These are phyloP conservation scores for Hyphochytrium catenoides DNA, from an alignment of 352 stramenopile species.

Conservation along the genomic window DNA sequence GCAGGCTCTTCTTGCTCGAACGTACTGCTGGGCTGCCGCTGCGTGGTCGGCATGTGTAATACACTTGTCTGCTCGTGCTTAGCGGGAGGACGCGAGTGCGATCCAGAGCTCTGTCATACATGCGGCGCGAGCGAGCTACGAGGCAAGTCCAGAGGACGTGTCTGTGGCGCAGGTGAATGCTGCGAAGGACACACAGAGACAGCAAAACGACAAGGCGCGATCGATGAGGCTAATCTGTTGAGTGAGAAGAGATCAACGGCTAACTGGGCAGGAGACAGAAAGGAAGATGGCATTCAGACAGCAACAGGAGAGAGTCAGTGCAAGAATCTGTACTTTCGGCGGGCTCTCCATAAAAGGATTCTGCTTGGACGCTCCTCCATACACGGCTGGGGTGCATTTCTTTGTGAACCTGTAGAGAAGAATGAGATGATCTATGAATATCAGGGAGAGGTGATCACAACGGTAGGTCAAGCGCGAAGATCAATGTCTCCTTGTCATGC, in stretches of 20 bases:
- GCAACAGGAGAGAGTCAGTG: conserved; percentile 25
- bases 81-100: conserved; percentile 23
- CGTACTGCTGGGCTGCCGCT: conserved; percentile 46
- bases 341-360: conserved; percentile 26
- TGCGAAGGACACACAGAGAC: conserved; percentile 12
- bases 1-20: too few species aligned
- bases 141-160: too few species aligned
- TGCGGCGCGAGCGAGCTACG: conserved; percentile 37
- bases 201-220: conserved; percentile 9
- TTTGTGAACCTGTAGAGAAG: conserved; percentile 27
- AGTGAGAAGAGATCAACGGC: too few species aligned
- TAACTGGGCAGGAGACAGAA: too few species aligned
- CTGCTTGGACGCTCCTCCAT: conserved; percentile 32
- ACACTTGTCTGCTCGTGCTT: conserved; percentile 28
- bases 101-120: conserved; percentile 37
- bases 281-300: too few species aligned
- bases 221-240: too few species aligned
- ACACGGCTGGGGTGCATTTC: conserved; percentile 39
- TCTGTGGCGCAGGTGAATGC: conserved; percentile 26
- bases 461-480: too few species aligned
- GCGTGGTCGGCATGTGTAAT: conserved; percentile 20
- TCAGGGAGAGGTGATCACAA: conserved; percentile 31
- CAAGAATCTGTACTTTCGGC: conserved; percentile 30
- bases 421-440: conserved; percentile 47
- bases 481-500: too few species aligned